Conservation (phyloP, 176 grass and related monocot species). For the Avena atlantica region DNA sequence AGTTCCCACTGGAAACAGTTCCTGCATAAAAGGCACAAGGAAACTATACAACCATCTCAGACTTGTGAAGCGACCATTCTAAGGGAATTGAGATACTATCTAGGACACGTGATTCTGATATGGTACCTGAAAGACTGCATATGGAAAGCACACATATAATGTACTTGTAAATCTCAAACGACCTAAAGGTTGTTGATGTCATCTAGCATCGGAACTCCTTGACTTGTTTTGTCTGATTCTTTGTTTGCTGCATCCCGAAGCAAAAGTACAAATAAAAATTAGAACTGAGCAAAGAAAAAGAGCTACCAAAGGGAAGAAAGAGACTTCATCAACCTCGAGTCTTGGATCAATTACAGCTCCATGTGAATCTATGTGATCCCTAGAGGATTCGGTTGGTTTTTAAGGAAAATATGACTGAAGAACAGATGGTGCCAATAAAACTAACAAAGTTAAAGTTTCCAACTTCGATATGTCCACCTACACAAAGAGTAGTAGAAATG, state of each 20-base stretch:
- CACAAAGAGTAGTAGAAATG: too few species aligned
- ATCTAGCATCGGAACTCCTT: conserved; percentile 56
- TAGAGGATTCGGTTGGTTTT: conserved; percentile 39
- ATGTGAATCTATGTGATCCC: conserved; percentile 38
- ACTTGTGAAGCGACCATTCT: not conserved
- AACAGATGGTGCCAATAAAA: conserved; percentile 41
- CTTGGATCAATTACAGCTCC: conserved; percentile 58
- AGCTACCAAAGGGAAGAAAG: conserved; percentile 20
- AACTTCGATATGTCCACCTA: too few species aligned
- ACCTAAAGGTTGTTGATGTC: conserved; percentile 78
- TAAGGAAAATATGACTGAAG: conserved; percentile 63
- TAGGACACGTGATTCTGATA: too few species aligned
- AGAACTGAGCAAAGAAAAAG: conserved; percentile 7
- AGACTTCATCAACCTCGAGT: conserved; percentile 59
- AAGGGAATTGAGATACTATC: too few species aligned
- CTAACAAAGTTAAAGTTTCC: too few species aligned
- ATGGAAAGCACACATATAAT: conserved; percentile 15
- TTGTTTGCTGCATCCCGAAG: conserved; percentile 55
- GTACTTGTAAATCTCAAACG: not conserved
- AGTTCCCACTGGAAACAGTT: conserved; percentile 87
- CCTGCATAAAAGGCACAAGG: conserved; percentile 45
- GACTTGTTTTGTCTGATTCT: conserved; percentile 67
- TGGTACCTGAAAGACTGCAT: not conserved
- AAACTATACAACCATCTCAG: not conserved
- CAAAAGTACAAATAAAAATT: conserved; percentile 23